Conservation (phyloP, 2,329 filamentous ascomycete species). For the Massarina eburnea region DNA sequence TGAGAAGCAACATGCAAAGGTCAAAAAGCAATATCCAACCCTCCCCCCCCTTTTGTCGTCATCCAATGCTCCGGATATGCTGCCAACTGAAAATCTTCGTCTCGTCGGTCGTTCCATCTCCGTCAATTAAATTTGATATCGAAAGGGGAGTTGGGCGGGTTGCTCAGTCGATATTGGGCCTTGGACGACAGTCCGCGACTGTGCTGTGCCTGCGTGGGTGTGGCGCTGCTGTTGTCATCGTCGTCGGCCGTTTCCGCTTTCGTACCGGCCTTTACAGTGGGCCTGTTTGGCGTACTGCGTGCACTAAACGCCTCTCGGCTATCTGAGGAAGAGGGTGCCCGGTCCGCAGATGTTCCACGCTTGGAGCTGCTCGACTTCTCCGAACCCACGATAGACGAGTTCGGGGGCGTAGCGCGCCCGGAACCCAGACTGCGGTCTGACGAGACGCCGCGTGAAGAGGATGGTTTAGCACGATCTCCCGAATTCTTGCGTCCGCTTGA, state of each 20-base stretch:
- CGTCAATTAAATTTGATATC: conserved; percentile 40
- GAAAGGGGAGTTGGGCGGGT: conserved; percentile 41
- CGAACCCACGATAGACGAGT: conserved; percentile 21
- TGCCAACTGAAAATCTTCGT: conserved; percentile 4
- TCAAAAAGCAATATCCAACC: conserved; percentile 22
- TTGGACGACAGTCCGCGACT: conserved; percentile 32
- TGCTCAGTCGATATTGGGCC: conserved; percentile 35
- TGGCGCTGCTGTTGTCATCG: conserved; percentile 35
- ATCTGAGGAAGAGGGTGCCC: conserved; percentile 32
- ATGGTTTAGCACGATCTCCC: conserved; percentile 29
- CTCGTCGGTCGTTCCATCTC: conserved; percentile 2
- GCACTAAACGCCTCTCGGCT: conserved; percentile 29
- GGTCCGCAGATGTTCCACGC: conserved; percentile 29
- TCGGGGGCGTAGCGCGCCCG: conserved; percentile 35
- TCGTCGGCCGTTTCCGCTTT: conserved; percentile 21
- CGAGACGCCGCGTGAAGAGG: conserved; percentile 32
- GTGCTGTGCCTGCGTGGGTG: conserved; percentile 39
- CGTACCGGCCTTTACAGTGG: conserved; percentile 21
- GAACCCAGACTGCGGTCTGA: conserved; percentile 30
- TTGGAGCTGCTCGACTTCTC: conserved; percentile 26
- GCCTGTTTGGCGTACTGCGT: conserved; percentile 25
- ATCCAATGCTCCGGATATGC: conserved; percentile 24
- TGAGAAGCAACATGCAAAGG: conserved; percentile 31
- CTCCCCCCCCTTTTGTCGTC: conserved; percentile 14
- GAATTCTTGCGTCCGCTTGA: conserved; percentile 32